phyloP scores from a whole-genome alignment of 2,329 filamentous ascomycete species.

The Grosmannia huntii region DNA sequence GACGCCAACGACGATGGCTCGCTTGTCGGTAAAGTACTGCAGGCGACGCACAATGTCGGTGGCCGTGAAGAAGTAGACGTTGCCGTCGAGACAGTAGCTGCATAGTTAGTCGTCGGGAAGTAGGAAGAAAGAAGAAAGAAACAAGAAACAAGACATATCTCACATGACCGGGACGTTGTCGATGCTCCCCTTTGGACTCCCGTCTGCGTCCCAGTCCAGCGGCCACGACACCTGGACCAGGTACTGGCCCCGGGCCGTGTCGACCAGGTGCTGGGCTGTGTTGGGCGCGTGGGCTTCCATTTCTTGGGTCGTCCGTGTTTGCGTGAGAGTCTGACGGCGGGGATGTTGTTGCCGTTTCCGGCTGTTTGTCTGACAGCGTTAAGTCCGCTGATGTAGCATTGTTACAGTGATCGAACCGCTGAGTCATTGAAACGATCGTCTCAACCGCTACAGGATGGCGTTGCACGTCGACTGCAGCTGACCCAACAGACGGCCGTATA shows the following conservation, averaged over 20 bases:
- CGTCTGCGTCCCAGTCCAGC: conserved; percentile 4
- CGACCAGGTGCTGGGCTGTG: conserved; percentile 5
- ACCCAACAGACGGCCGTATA: too few relatives aligned
- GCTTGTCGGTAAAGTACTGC: background rate
- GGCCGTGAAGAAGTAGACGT: conserved; percentile 7
- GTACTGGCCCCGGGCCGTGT: conserved; percentile 3
- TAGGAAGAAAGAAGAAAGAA: too few relatives aligned
- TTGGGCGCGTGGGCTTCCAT: conserved; percentile 1
- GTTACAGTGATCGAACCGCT: too few relatives aligned
- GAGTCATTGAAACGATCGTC: too few relatives aligned
- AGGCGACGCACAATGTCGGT: conserved; percentile 8
- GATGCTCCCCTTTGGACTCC: background rate
- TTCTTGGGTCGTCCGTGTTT: background rate
- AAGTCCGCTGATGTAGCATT: too few relatives aligned
- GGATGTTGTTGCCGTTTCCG: too few relatives aligned
- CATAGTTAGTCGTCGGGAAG: background rate
- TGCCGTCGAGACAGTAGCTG: conserved; percentile 7
- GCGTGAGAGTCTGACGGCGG: background rate
- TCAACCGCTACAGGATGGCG: too few relatives aligned
- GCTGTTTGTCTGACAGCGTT: too few relatives aligned
- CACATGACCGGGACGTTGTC: conserved; percentile 1
- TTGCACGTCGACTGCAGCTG: too few relatives aligned
- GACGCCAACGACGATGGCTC: conserved; percentile 6
- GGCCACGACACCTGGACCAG: conserved; percentile 7
- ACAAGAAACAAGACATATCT: too few relatives aligned